Conservation (phyloP, 257 asterid species). For the Echium plantagineum region DNA sequence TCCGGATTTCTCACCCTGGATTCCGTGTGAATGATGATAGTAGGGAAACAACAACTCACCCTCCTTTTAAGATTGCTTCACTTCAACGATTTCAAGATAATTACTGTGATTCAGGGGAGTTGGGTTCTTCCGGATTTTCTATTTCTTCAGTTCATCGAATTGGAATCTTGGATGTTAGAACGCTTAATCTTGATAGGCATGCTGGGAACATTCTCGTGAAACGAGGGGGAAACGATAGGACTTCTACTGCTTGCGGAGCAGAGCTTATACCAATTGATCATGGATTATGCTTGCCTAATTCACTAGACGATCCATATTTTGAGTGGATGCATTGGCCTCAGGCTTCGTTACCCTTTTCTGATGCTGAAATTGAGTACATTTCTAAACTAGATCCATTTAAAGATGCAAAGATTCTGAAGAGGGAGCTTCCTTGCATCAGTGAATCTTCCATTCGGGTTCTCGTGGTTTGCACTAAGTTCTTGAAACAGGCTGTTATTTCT, state of each 20-base stretch:
- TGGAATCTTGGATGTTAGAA: slow-evolving; percentile 73
- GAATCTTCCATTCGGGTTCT: slow-evolving; percentile 77
- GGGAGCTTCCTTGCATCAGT: slow-evolving; percentile 53
- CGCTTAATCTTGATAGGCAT: slow-evolving; percentile 89
- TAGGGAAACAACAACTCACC: slow-evolving; percentile 21
- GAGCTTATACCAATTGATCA: slow-evolving; percentile 95
- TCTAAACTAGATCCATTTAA: slow-evolving; percentile 57
- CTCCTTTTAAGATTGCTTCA: slow-evolving; percentile 53
- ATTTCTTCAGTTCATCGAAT: slow-evolving; percentile 67
- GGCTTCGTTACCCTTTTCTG: slow-evolving; percentile 78
- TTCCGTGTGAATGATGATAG: slow-evolving; percentile 33
- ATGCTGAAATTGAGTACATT: slow-evolving; percentile 59
- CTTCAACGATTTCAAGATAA: slow-evolving; percentile 72
- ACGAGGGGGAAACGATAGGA: slow-evolving; percentile 28
- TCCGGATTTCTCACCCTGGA: slow-evolving; percentile 53
- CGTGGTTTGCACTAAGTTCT: slow-evolving; percentile 63
- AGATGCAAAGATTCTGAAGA: slow-evolving; percentile 62
- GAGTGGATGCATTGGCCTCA: slow-evolving; percentile 99
- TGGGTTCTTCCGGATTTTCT: slow-evolving; percentile 87
- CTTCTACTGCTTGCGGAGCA: slow-evolving; percentile 35
- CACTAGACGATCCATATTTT: slow-evolving; percentile 88
- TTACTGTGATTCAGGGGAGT: slow-evolving; percentile 80
- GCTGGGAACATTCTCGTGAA: slow-evolving; percentile 86
- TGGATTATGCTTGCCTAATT: slow-evolving; percentile 87
- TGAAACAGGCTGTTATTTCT: slow-evolving; percentile 49